Base-by-base conservation (phyloP, 192 early-diverging fungal genomes). In the Gamsiella multidivaricata region DNA sequence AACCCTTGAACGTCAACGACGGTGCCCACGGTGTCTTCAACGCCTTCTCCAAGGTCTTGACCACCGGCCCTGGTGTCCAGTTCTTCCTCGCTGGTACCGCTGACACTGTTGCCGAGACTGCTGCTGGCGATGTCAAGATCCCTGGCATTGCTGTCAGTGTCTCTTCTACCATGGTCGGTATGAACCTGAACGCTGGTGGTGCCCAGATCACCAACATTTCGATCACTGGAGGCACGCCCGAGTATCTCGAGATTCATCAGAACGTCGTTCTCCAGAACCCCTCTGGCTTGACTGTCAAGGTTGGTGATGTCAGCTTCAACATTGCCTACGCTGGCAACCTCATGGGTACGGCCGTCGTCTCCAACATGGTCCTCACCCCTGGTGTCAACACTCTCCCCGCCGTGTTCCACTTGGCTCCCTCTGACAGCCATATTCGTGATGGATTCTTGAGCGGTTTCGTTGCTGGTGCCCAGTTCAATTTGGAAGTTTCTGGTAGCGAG, bases 51-150 rank as follows among this genome's bases (percentile, higher is more conserved):
- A 79, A 76, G 46, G 58, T 70, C 37, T 73, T 91, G 58, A 87
- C 86, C 26, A 69, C 82, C 15, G 75, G 80, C 20, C 43, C 74
- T 22, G 59, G 62, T 14, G 82, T 88, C 37, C 56, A 60, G 45
- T 82, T 89, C 57, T 75, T 46, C 57, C 67, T 89, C 46, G 54
- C 52, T 42, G 88, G 88, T 70, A 83, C 62, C 20, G 88, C 86
- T 15, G 73, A 73, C 52, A 85, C 84, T 52, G 74, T 80, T 20
- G 85, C 85, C 26, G 51, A 68, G 2, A 91, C 89, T 36, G 75
- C 88, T 34, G 72, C 87, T 22, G 89, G 89, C 61, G 42, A 52
- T 17, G 67, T 91, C 37, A 78, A 60, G n/a, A 79, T 90, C 47
- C 56, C 81, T 29, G 86, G 84, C 20, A 72, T 91, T 28, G 57